Conservation (phyloP, 2,329 filamentous ascomycete species). For the Cordyceps tenuipes region DNA sequence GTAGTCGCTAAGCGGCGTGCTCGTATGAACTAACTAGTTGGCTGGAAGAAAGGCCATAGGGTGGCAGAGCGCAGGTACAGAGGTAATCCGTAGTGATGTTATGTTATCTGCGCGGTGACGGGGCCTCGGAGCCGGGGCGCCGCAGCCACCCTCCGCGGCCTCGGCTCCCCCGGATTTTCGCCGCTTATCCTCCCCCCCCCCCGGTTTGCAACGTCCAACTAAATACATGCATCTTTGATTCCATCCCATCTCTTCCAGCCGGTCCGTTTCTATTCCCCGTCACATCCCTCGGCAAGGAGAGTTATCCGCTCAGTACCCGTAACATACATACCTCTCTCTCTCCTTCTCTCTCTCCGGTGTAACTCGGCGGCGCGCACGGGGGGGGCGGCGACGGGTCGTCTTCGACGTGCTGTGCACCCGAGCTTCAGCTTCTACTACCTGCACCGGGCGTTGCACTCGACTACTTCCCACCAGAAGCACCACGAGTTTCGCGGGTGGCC, state of each 20-base stretch:
- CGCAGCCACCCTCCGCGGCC: neutral
- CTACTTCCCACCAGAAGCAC: conserved; percentile 41
- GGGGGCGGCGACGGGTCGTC: too few species aligned
- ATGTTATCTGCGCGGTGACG: neutral
- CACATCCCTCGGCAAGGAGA: too few species aligned
- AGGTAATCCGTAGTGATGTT: too few species aligned
- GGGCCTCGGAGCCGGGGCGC: neutral
- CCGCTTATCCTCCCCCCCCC: neutral
- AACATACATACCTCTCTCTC: neutral
- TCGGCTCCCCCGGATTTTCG: neutral
- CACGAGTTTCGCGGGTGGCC: conserved; percentile 44
- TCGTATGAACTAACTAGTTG: conserved; percentile 2
- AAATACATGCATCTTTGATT: neutral
- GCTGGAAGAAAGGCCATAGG: too few species aligned
- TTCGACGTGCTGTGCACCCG: conserved; percentile 24
- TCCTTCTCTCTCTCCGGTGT: too few species aligned
- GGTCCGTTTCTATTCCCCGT: too few species aligned
- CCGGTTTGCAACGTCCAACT: neutral
- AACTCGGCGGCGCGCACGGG: too few species aligned
- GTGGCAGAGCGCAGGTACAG: too few species aligned
- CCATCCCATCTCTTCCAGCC: too few species aligned
- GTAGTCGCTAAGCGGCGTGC: conserved; percentile 6
- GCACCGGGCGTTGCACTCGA: conserved; percentile 40
- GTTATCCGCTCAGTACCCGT: too few species aligned
- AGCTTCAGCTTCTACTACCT: conserved; percentile 41